Conservation (phyloP, 1,284 basidiomycete genomes). For the Cryptococcus sp. region DNA sequence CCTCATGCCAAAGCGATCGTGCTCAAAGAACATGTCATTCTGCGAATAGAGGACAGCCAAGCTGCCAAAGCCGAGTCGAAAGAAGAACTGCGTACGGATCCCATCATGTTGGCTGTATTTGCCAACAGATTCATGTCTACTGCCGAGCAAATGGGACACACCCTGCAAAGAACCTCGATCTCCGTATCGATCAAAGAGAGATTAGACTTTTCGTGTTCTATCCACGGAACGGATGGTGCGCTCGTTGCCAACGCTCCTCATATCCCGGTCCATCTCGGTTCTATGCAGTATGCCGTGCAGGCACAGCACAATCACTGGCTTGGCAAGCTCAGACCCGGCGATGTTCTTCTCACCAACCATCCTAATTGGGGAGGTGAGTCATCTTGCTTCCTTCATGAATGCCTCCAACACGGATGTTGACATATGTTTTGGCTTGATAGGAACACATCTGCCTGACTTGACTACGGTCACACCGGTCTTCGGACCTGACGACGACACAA, state of each 20-base stretch:
- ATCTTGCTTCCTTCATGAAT: background rate
- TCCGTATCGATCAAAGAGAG: constrained; percentile 44
- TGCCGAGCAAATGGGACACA: constrained; percentile 58
- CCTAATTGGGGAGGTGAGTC: constrained; percentile 35
- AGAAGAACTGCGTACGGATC: constrained; percentile 37
- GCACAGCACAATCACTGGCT: constrained; percentile 50
- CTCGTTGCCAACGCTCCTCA: constrained; percentile 59
- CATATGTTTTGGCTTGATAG: background rate
- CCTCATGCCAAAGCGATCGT: constrained; percentile 27
- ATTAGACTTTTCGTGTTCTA: constrained; percentile 55
- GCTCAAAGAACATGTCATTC: constrained; percentile 65
- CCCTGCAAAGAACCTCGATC: constrained; percentile 56
- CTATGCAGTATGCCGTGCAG: constrained; percentile 40
- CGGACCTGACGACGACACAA: constrained; percentile 22
- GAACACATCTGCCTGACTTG: constrained; percentile 38
- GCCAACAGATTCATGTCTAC: constrained; percentile 55
- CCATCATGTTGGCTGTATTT: constrained; percentile 56
- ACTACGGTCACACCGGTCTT: constrained; percentile 38
- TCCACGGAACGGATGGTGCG: constrained; percentile 54
- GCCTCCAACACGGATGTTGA: background rate
- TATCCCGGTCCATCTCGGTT: constrained; percentile 57
- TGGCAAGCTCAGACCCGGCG: constrained; percentile 46
- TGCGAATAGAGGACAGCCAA: constrained; percentile 53
- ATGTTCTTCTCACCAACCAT: constrained; percentile 56
- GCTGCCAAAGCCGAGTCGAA: constrained; percentile 7